These are phyloP conservation scores for Aspergillus kassunensis DNA, from an alignment of 495 filamentous ascomycete genomes.

Conservation along the genomic window DNA sequence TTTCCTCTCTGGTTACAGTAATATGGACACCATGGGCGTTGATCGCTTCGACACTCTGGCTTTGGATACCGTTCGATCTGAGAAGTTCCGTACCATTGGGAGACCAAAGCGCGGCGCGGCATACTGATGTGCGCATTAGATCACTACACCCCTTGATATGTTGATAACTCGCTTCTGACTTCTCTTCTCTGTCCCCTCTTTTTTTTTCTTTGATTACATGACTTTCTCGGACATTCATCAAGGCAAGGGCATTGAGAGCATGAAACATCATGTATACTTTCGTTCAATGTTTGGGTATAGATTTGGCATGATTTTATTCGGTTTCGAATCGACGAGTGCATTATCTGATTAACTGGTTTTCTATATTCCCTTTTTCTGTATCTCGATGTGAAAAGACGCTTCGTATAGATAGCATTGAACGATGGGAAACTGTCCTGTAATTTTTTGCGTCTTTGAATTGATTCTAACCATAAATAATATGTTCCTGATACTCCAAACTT, in stretches of 20 bases:
- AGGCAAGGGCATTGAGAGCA: constrained; percentile 3
- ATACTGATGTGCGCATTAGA: constrained; percentile 17
- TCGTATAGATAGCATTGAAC: too few relatives aligned
- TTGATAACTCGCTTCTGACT: background rate
- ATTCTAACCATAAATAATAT: too few relatives aligned
- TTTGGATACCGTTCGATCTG: constrained; percentile 32
- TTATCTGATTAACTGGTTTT: too few relatives aligned
- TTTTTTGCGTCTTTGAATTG: too few relatives aligned
- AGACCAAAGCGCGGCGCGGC: constrained; percentile 29
- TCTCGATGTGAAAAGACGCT: too few relatives aligned
- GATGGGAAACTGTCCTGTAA: too few relatives aligned
- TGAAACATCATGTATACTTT: background rate
- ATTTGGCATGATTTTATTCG: background rate
- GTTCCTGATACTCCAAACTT: too few relatives aligned
- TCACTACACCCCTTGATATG: background rate
- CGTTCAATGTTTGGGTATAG: background rate
- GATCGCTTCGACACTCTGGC: constrained; percentile 69
- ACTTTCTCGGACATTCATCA: background rate
- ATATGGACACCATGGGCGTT: constrained; percentile 53
- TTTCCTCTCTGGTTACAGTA: constrained; percentile 76
- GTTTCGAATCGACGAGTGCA: background rate
- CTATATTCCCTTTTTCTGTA: too few relatives aligned
- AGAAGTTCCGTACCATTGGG: constrained; percentile 42
- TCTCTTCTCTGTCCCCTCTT: background rate
- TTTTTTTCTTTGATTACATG: background rate